Evolutionary conservation across 208 protist genomes (phyloP).

Genomic region (Trypanosoma boissoni): DNA sequence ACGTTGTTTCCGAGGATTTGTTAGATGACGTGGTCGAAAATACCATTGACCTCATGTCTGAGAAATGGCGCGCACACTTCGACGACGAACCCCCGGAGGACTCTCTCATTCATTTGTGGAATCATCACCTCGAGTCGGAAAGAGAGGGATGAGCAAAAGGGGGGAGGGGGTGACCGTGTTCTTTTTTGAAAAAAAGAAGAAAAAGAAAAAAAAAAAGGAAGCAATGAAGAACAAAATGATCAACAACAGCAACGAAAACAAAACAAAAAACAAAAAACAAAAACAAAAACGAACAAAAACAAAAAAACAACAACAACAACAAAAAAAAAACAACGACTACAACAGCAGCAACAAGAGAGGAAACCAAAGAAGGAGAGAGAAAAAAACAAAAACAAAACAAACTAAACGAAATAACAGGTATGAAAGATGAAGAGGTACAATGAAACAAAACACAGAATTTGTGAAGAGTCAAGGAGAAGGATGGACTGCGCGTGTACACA

Average conservation of each 20-base stretch:
- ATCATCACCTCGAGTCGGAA: not conserved
- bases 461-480: too few relatives aligned
- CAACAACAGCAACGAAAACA: conserved; percentile 2
- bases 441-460: conserved; percentile 10
- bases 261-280: not conserved
- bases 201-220: not conserved
- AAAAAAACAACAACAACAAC: not conserved
- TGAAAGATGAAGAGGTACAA: not conserved
- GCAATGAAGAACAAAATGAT: not conserved
- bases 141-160: not conserved
- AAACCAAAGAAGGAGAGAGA: not conserved
- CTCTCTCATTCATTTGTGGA: not conserved
- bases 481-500: too few relatives aligned
- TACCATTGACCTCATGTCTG: conserved; percentile 53
- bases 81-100: conserved; percentile 55
- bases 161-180: not conserved
- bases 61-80: conserved; percentile 74
- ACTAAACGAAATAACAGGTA: not conserved
- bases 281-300: not conserved
- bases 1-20: conserved; percentile 20
- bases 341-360: not conserved
- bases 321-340: not conserved
- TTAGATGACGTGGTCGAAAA: conserved; percentile 36
- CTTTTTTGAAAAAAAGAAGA: not conserved
- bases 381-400: conserved; percentile 5